These are phyloP conservation scores for Nakaseomyces kungkrabaensis DNA, from an alignment of 1,139 yeast genomes.

Conservation along the genomic window DNA sequence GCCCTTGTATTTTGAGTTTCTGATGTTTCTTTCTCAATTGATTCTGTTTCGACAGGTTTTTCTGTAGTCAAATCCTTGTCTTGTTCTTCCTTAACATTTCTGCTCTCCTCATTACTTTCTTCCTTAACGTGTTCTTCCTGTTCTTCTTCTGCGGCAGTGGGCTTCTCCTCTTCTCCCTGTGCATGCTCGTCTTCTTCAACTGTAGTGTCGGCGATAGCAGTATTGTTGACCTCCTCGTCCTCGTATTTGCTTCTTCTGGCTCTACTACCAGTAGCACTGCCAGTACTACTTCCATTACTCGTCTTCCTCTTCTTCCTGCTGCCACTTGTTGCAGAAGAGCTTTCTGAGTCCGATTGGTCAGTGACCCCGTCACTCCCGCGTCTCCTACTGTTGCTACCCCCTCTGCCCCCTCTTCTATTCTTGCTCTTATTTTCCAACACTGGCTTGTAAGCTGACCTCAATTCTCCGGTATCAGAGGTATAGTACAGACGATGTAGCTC, in stretches of 20 bases:
- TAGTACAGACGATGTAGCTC: constrained; percentile 53
- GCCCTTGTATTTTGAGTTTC: too few species aligned
- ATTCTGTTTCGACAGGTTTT: constrained; percentile 2
- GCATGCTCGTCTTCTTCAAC: not conserved
- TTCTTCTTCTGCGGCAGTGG: constrained; percentile 8
- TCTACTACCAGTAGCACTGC: not conserved
- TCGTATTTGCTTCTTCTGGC: not conserved
- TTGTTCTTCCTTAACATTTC: not conserved
- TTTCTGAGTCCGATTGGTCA: not conserved
- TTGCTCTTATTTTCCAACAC: constrained; percentile 26
- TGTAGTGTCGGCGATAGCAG: constrained; percentile 8
- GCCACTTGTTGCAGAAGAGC: not conserved
- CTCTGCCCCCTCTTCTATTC: constrained; percentile 6
- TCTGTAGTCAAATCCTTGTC: not conserved
- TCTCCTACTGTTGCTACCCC: not conserved
- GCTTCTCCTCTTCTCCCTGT: constrained; percentile 8
- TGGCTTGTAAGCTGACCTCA: constrained; percentile 36
- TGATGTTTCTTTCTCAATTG: not conserved
- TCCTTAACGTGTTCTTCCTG: not conserved
- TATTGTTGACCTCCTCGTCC: constrained; percentile 4
- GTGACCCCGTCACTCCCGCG: not conserved
- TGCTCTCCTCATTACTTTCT: constrained; percentile 7
- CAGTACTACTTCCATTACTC: not conserved
- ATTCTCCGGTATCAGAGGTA: constrained; percentile 32
- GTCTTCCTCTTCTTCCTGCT: not conserved